Evolutionary conservation across 176 grass and related monocot species (phyloP), one percentile per base, ranked within the genome.

Genomic region (Poa pratensis): DNA sequence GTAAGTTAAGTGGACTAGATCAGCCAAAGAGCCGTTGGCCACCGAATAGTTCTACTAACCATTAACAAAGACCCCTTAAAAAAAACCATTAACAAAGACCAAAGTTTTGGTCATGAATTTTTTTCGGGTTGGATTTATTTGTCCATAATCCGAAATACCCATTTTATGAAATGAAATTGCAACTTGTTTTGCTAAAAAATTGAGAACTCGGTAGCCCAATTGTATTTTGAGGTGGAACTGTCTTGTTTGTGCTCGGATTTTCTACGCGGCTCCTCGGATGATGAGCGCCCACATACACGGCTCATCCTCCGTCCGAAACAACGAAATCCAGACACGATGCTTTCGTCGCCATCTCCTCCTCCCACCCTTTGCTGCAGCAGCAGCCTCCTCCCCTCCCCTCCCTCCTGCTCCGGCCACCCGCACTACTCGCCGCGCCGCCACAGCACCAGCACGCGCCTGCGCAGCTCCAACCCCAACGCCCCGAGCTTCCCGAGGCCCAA

Each of bases 281-380:
- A 83, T 65, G 69, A 8, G 69, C 77, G 51, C 12, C 83, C 71
- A 86, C 42, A 72, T 78, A 79, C 82, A 76, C 82, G 69, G 77
- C 69, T 73, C 69, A 53, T 80, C 75, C 57, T 68, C 66, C 65
- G 73, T 9, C 67, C 75, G 34, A 19, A 83, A 20, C 35, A 37
- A 75, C 66, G 66, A 83, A 90, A 90, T 87, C 85, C 84, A 73
- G 71, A 86, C 64, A 60, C 60, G 19, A 90, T 90, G 89, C 74
- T 57, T 45, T 62, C 67, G 68, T 85, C 83, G 32, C 69, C 62
- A 20, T 80, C 71, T 52, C 83, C 71, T 52, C 83, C 61, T 19
- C 87, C 81, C 64, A 76, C 72, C 73, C 70, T 74, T 43, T 82
- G 83, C 52, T 82, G 84, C 52, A 79, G 72, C 46, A 54, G 67